These are phyloP conservation scores for Paramecium sexaurelia DNA, from an alignment of 73 alveolate species.

Conservation along the genomic window DNA sequence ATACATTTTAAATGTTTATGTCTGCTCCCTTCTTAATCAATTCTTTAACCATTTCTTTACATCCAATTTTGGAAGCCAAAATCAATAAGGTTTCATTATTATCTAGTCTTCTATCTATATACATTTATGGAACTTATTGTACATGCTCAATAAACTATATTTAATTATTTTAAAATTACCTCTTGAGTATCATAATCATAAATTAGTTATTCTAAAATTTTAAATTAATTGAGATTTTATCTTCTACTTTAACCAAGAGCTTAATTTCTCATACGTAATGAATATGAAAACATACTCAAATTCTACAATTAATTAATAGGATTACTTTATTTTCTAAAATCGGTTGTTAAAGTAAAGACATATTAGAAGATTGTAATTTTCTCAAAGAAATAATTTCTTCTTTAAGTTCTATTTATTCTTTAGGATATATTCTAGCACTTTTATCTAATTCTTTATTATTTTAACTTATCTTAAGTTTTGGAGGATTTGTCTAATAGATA, in stretches of 20 bases:
- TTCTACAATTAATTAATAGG: neutral
- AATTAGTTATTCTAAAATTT: neutral
- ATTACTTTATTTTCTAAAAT: neutral
- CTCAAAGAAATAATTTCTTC: neutral
- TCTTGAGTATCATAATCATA: slow-evolving; percentile 1
- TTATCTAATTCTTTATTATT: neutral
- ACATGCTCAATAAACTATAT: neutral
- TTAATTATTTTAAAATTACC: neutral
- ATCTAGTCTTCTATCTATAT: neutral
- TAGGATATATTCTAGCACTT: neutral
- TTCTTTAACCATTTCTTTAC: slow-evolving; percentile 58
- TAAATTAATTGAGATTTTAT: neutral
- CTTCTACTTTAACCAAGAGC: neutral
- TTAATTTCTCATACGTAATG: slow-evolving; percentile 42
- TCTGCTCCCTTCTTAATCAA: slow-evolving; percentile 46
- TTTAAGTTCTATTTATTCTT: neutral
- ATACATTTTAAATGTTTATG: slow-evolving; percentile 58
- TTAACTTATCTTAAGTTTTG: neutral
- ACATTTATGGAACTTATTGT: neutral
- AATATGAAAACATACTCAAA: slow-evolving; percentile 9
- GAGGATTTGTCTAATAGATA: neutral
- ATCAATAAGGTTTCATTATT: slow-evolving; percentile 31
- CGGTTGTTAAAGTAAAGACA: neutral
- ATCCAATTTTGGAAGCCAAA: slow-evolving; percentile 53
- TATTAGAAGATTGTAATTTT: neutral